phyloP scores from a whole-genome alignment of 2,329 filamentous ascomycete species.

The Trichophyton benhamiae region DNA sequence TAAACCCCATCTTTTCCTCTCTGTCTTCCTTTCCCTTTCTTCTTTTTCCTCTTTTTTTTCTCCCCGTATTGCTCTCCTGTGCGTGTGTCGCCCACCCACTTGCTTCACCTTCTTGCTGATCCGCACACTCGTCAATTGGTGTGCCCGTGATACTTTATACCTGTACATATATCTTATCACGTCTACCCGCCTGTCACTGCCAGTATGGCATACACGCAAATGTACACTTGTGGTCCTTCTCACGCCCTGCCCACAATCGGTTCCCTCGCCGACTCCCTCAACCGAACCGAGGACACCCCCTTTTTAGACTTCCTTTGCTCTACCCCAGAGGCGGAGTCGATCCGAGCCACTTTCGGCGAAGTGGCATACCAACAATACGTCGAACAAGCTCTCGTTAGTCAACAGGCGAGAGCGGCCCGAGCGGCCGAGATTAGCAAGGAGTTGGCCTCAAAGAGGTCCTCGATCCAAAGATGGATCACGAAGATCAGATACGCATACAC shows the following conservation, averaged over 20 bases:
- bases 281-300: conserved; percentile 4
- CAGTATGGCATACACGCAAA: conserved; percentile 11
- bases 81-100: not conserved
- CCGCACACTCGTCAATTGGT: not conserved
- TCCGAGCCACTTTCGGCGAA: conserved; percentile 9
- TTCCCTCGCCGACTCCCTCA: conserved; percentile 6
- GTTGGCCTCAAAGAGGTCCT: not conserved
- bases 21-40: conserved; percentile 1
- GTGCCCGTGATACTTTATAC: conserved; percentile 1
- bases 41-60: not conserved
- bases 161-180: conserved; percentile 5
- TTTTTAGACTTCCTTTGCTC: conserved; percentile 5
- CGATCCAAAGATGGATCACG: conserved; percentile 3
- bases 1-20: not conserved
- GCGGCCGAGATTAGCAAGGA: not conserved
- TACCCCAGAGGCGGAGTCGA: conserved; percentile 9
- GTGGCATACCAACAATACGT: conserved; percentile 7
- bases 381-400: conserved; percentile 3
- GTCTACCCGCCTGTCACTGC: conserved; percentile 2
- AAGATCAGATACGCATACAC: conserved; percentile 6
- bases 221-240: conserved; percentile 7
- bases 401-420: not conserved
- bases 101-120: not conserved
- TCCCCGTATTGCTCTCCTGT: not conserved
- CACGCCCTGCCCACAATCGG: conserved; percentile 10